Evolutionary conservation across 2,329 filamentous ascomycete genomes (phyloP), one percentile per base, ranked within the genome.

Genomic region (Emergomyces orientalis): DNA sequence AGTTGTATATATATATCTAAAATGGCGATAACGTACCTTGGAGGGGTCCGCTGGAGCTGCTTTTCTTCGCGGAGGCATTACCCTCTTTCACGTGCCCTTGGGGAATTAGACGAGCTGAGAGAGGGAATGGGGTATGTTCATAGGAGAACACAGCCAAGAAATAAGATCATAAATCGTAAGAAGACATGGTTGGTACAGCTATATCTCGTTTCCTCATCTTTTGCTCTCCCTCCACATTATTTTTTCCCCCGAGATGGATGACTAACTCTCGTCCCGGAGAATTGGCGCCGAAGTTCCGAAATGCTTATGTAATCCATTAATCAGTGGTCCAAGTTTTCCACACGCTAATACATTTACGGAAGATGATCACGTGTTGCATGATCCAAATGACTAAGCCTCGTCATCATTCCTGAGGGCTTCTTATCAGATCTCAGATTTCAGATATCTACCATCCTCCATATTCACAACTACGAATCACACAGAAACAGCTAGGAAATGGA

Each of bases 21-120:
- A 39, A 14, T 39, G 17, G 17, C n/a, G n/a, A 25, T 25, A 7
- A 6, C 45, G 67, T 71, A 75, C 73, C 69, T 75, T 70, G 64
- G 71, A 68, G 62, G 68, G 66, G 57, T 70, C 67, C 60, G 68
- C 66, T 62, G 68, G 66, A 65, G 70, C 71, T 56, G 71, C 69
- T 69, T 71, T 73, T 68, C 68, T 73, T 65, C 73, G 73, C 64
- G 74, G 74, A 65, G 74, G 73, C 74, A 77, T 76, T 62, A 62
- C 22, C 11, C 34, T 14, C 32, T 30, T 47, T 51, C 25, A 14
- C 17, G 47, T 11, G 2, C 22, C 47, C 47, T 30, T 17, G 13
- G 47, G 3, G 13, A 30, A 30, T 30, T 51, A 51, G 22, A 7
- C 22, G 11, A 30, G 25, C 22, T 51, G 11, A 8, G 47, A 51